Evolutionary conservation across 768 basidiomycete genomes (phyloP).

Genomic region (Lepiota venenata): DNA sequence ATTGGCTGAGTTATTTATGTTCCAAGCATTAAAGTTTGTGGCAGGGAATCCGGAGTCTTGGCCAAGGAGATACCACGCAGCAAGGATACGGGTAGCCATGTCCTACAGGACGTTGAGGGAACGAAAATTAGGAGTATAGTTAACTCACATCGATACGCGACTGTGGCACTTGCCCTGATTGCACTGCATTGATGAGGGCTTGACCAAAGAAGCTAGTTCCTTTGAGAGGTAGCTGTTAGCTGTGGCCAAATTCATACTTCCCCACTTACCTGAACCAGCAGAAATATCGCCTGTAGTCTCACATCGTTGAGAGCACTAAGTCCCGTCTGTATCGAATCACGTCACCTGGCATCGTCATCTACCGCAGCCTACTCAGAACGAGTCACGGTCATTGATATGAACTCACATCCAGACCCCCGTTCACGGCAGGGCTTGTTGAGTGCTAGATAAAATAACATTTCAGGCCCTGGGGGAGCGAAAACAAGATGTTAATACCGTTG

Average conservation of each 20-base stretch:
- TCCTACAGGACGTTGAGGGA: conserved; percentile 32
- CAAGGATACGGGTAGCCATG: conserved; percentile 69
- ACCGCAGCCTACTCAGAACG: neutral
- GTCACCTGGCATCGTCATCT: conserved; percentile 73
- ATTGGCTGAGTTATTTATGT: conserved; percentile 31
- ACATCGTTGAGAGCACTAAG: neutral
- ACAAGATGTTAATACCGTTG: conserved; percentile 35
- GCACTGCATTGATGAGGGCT: conserved; percentile 54
- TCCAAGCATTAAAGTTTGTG: conserved; percentile 60
- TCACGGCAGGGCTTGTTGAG: conserved; percentile 48
- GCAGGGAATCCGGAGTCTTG: conserved; percentile 57
- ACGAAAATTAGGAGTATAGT: conserved; percentile 4
- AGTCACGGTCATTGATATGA: neutral
- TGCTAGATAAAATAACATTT: conserved; percentile 25
- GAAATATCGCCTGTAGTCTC: conserved; percentile 27
- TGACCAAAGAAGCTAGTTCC: conserved; percentile 57
- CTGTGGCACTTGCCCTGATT: conserved; percentile 55
- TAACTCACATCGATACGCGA: conserved; percentile 51
- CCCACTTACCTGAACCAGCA: neutral
- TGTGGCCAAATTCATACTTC: neutral
- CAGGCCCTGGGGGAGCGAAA: neutral
- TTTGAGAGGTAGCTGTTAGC: conserved; percentile 4
- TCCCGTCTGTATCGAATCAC: neutral
- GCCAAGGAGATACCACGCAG: conserved; percentile 55
- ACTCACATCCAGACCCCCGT: conserved; percentile 59